phyloP scores from a whole-genome alignment of 352 stramenopile genomes.

The Globisporangium uncinulatum region DNA sequence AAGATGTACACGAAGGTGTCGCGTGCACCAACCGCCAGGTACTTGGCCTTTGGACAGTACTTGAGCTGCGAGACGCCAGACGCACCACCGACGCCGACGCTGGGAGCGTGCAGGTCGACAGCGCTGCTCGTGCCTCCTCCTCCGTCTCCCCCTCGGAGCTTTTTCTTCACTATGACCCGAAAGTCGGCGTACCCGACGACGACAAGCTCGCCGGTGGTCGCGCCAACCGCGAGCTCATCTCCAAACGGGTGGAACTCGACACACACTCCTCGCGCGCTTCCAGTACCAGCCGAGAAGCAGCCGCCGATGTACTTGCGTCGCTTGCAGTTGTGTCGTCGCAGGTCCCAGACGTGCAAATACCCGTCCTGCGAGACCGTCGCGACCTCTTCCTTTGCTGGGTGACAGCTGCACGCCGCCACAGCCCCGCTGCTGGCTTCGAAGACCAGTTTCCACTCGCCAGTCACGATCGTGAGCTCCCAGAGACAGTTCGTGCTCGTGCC shows the following conservation, averaged over 20 bases:
- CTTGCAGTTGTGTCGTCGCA: slow-evolving; percentile 32
- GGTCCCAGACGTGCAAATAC: slow-evolving; percentile 51
- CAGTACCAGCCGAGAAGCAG: slow-evolving; percentile 8
- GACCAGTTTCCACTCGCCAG: slow-evolving; percentile 41
- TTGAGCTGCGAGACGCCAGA: slow-evolving; percentile 35
- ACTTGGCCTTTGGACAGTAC: slow-evolving; percentile 41
- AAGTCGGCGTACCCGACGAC: slow-evolving; percentile 37
- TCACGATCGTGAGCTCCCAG: slow-evolving; percentile 47
- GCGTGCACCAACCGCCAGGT: slow-evolving; percentile 43
- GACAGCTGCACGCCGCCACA: slow-evolving; percentile 25
- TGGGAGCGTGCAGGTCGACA: neutral
- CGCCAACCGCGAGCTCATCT: slow-evolving; percentile 44
- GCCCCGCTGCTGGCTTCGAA: slow-evolving; percentile 45
- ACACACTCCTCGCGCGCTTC: slow-evolving; percentile 29
- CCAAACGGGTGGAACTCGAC: slow-evolving; percentile 52
- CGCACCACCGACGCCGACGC: too few species aligned
- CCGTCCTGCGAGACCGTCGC: slow-evolving; percentile 43
- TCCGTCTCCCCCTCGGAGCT: slow-evolving; percentile 17
- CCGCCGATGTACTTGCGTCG: slow-evolving; percentile 25
- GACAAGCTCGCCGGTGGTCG: slow-evolving; percentile 46
- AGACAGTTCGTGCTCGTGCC: slow-evolving; percentile 54
- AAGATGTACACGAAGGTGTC: slow-evolving; percentile 68
- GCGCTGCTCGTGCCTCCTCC: slow-evolving; percentile 5
- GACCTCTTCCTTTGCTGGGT: slow-evolving; percentile 41
- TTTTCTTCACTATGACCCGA: slow-evolving; percentile 34